Base-by-base conservation (phyloP, 2,329 filamentous ascomycete genomes). In the Talaromyces sp. region DNA sequence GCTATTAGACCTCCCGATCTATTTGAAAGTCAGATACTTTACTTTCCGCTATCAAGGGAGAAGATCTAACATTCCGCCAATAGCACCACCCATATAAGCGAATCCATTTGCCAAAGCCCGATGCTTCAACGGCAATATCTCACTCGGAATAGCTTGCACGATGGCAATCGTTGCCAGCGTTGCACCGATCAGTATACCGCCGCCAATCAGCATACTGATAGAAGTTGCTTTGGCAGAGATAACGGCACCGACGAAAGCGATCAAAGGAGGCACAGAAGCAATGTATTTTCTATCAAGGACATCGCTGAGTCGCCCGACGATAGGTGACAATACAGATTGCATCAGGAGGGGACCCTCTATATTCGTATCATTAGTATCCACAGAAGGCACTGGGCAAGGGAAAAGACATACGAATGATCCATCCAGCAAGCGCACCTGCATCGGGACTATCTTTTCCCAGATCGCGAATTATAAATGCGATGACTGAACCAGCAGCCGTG, bases 71-170 rank as follows among this genome's bases (percentile, higher is more conserved):
- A 64, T 64, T 52, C 62, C 62, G n/a, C 62, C 62, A n/a, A 60
- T 41, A 13, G 62, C 62, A 22, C 62, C 56, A 19, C 62, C 62
- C 41, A 64, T 59, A 54, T 64, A 64, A n/a, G 54, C 52, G 52
- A 64, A 64, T 13, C 62, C 62, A 52, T 64, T 64, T 31, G 62
- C 62, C 56, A 64, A 47, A 37, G 62, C 62, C 13, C 62, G 56
- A 24, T 64, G 52, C 31, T 64, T 64, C 62, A 64, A 50, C 7
- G 62, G 62, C 56, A 64, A 24, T 41, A 64, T 64, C 43, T 64
- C 62, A 43, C 56, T 60, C 8, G 62, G 62, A 52, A 64, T 64
- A 1, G 62, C 56, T 37, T 64, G 62, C n/a, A 64, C 62, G 52
- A 64, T 64, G 1, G 62, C 54, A 19, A 64, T 64, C 1, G 62